phyloP scores from a whole-genome alignment of 441 rosid species.

The Pelargonium citronellum region DNA sequence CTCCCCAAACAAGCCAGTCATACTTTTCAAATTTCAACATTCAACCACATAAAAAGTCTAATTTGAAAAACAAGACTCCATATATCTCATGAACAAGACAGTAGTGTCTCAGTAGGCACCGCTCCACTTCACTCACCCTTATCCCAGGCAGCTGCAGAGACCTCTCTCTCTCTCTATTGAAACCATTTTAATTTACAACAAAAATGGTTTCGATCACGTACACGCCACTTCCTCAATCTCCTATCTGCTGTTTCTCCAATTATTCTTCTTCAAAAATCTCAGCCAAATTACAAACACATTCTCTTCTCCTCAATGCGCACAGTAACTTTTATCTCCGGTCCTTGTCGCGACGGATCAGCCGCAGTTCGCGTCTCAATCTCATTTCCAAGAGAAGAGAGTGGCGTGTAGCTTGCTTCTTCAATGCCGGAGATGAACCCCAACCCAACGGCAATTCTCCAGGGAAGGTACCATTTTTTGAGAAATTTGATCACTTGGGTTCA shows the following conservation, averaged over 20 bases:
- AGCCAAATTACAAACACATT: constrained; percentile 10
- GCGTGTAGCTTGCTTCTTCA: background rate
- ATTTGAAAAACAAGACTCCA: too few relatives aligned
- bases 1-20: too few relatives aligned
- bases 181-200: background rate
- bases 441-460: too few relatives aligned
- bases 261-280: background rate
- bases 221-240: constrained; percentile 34
- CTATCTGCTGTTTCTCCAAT: constrained; percentile 23
- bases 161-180: background rate
- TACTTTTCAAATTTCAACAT: too few relatives aligned
- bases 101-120: too few relatives aligned
- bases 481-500: too few relatives aligned
- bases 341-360: background rate
- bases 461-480: too few relatives aligned
- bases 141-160: background rate
- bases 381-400: background rate
- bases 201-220: constrained; percentile 39
- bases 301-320: constrained; percentile 16
- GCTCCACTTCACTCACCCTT: too few relatives aligned
- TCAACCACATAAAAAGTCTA: too few relatives aligned
- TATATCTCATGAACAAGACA: too few relatives aligned
- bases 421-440: too few relatives aligned
- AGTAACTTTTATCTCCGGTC: constrained; percentile 6
- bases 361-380: constrained; percentile 12